Evolutionary conservation across 768 basidiomycete genomes (phyloP).

Genomic region (Botryobasidium botryosum): DNA sequence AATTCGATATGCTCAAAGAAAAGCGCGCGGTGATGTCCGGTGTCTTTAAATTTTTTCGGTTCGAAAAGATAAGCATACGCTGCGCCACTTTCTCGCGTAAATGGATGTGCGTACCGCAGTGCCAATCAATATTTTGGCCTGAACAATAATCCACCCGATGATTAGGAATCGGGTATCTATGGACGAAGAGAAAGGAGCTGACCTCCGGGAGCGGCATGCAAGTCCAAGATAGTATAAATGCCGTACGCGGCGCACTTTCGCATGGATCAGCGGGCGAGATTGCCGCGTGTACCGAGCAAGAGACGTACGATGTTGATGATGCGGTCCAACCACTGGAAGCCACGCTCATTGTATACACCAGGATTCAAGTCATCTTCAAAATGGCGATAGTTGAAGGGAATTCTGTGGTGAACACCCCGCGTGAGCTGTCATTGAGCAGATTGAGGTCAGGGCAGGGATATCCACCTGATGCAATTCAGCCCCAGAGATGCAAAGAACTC

Average conservation of each 20-base stretch:
- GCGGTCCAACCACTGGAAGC: slow-evolving; percentile 72
- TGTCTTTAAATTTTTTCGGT: background rate
- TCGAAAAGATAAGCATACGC: background rate
- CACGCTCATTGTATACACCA: slow-evolving; percentile 52
- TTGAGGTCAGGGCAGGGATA: background rate
- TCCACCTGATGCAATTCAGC: slow-evolving; percentile 52
- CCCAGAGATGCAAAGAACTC: slow-evolving; percentile 62
- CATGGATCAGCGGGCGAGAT: background rate
- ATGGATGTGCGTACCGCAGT: slow-evolving; percentile 27
- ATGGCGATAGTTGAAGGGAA: slow-evolving; percentile 50
- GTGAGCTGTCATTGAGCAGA: background rate
- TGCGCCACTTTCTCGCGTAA: background rate
- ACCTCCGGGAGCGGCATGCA: slow-evolving; percentile 39
- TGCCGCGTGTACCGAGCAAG: no score
- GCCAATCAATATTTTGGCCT: slow-evolving; percentile 45
- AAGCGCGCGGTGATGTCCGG: slow-evolving; percentile 12
- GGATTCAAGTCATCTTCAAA: slow-evolving; percentile 56
- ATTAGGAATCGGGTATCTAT: background rate
- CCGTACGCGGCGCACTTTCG: slow-evolving; percentile 45
- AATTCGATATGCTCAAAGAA: slow-evolving; percentile 78
- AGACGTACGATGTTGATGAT: slow-evolving; percentile 36
- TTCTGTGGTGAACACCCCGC: slow-evolving; percentile 2
- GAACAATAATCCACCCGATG: background rate
- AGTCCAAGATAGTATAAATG: slow-evolving; percentile 60
- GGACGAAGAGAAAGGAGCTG: slow-evolving; percentile 6